A percentile compares a stretch with the other conserved stretches of the same genome.
These are phyloP conservation scores for Hibiscus tridactylites DNA, from an alignment of 345 rosid species.

Conservation along the genomic window DNA sequence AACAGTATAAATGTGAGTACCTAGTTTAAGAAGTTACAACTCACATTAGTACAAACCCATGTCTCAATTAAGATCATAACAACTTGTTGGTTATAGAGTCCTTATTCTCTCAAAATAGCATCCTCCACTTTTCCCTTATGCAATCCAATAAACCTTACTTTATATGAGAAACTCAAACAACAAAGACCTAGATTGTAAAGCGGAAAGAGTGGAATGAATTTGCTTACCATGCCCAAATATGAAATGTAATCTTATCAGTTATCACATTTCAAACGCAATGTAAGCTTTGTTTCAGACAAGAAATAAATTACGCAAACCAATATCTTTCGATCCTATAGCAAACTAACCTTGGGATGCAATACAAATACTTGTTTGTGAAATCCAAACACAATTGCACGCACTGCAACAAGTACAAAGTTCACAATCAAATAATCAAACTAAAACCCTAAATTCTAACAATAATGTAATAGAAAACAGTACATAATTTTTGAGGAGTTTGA, in stretches of 20 bases:
- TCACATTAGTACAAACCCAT: constrained; percentile 7
- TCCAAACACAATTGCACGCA: constrained; percentile 90
- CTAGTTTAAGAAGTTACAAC: constrained; percentile 34
- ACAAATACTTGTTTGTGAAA: constrained; percentile 74
- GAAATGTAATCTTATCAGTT: background rate
- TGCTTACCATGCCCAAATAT: background rate
- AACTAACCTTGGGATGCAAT: constrained; percentile 81
- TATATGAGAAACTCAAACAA: background rate
- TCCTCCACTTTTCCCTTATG: background rate
- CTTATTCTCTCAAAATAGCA: background rate
- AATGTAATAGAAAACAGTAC: background rate
- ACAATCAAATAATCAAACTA: background rate
- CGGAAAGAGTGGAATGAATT: background rate
- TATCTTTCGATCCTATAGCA: background rate
- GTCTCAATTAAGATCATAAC: background rate
- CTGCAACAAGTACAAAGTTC: constrained; percentile 33
- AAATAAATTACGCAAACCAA: background rate
- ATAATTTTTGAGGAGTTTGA: background rate
- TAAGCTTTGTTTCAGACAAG: background rate
- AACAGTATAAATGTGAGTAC: constrained; percentile 52
- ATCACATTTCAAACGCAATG: background rate
- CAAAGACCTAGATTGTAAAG: background rate
- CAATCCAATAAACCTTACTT: background rate
- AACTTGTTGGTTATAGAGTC: background rate
- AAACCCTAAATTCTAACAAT: background rate